Base-by-base conservation (phyloP, 768 basidiomycete genomes). In the Amanita subjunquillea region DNA sequence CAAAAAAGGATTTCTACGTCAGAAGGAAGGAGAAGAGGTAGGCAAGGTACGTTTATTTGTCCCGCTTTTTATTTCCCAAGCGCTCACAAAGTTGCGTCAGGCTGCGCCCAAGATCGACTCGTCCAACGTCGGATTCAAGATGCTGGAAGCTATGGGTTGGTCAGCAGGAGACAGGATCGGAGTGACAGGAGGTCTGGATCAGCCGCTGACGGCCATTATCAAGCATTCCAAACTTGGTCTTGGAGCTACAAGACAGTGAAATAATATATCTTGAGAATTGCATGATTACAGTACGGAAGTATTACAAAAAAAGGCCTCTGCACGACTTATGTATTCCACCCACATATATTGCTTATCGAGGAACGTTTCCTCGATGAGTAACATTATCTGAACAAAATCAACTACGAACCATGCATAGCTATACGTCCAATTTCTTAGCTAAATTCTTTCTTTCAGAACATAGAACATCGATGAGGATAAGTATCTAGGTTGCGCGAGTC, bases 131-230 rank as follows among this genome's bases (percentile, higher is more conserved):
- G 95, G 95, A 0, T 96, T 95, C 71, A 79, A 69, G 69, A 79
- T 98, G 80, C 64, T 97, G 56, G 81, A 84, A 13, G 72, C 77
- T 55, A 96, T 97, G 94, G 94, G 94, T 39, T 95, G 92, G 92
- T 64, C 78, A 3, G 88, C 91, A 59, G 92, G 92, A 0, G 75
- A 80, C 39, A 70, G 76, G 10, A 92, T 95, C 59, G 92, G 92
- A 0, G 61, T 67, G 5, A 70, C 74, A 6, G 77, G 69, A 30
- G 90, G 90, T 0, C 65, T 95, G 51, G 82, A 85, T 23, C 80
- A 68, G 4, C 92, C 92, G 32, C 69, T 96, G 50, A 81, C 81
- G 0, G 92, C 90, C 10, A 78, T 91, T 47, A 85, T 94, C 65
- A 96, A 94, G 69, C 80, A 78, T 55, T 83, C 90, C 15, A 94